Base-by-base conservation (phyloP, 1,139 yeast genomes). In the Waltiozyma sp. region DNA sequence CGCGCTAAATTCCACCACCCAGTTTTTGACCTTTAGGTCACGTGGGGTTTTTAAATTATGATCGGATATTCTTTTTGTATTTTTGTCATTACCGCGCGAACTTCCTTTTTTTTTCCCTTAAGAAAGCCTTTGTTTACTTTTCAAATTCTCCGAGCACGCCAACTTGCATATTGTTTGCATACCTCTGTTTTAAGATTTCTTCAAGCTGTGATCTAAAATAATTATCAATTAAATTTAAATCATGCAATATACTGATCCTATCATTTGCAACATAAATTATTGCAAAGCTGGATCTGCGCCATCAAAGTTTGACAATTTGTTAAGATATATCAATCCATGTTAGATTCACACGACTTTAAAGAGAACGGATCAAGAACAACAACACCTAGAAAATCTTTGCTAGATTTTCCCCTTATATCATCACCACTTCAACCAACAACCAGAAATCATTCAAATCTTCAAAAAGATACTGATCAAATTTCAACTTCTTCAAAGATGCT, bases 401-500 rank as follows among this genome's bases (percentile, higher is more conserved):
- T 41, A 39, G 38, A 41, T 43, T 41, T 3, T 7, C 9, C 16
- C 18, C 34, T 14, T n/a, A 4, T 5, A 4, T 4, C 18, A 31
- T 31, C 34, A n/a, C 34, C 34, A 10, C 34, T 31, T 31, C 34
- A 31, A 14, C 16, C 16, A 14, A 3, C 34, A 14, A 31, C 18
- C 4, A 31, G 34, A 10, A 31, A 31, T n/a, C 34, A 31, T 31
- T 31, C 34, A 4, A 31, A 31, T 15, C 16, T 31, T 31, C 11
- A 14, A 42, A 61, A 66, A 15, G 57, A 61, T n/a, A n/a, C n/a
- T 33, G 66, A 64, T 43, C 69, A 68, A 3, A 46, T 52, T 48
- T 68, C 69, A 6, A 43, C 55, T 2, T 53, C 64, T 13, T 58
- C 55, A 31, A 53, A 52, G 38, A 50, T 54, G 58, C 43, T 55